A percentile compares a stretch with the other conserved stretches of the same genome.
Conservation (phyloP, 2,329 filamentous ascomycete genomes). For the Tolypocladium pustulatum region DNA sequence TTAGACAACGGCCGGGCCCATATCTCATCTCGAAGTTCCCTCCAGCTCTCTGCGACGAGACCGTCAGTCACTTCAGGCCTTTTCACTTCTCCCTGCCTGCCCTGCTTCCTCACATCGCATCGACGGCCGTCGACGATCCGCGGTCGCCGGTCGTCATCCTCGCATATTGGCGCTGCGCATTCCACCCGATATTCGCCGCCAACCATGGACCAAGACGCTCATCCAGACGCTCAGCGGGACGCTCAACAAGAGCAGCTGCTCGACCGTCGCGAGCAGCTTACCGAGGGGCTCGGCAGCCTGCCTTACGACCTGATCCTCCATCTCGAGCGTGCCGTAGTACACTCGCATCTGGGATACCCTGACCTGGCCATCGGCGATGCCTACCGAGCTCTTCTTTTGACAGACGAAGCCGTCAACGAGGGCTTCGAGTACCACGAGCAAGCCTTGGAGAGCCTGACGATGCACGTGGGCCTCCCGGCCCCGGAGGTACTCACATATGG, state of each 20-base stretch:
- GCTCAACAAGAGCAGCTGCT: constrained; percentile 35
- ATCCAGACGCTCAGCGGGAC: constrained; percentile 12
- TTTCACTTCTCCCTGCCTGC: neutral
- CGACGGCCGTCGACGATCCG: neutral
- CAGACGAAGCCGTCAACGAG: constrained; percentile 71
- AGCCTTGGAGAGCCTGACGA: constrained; percentile 41
- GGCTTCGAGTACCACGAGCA: constrained; percentile 73
- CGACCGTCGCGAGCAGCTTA: constrained; percentile 44
- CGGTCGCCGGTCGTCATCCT: neutral
- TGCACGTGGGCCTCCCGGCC: constrained; percentile 19
- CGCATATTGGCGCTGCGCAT: neutral
- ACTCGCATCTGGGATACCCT: constrained; percentile 70
- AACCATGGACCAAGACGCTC: constrained; percentile 23
- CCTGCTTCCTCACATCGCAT: neutral
- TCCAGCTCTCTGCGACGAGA: too few species aligned
- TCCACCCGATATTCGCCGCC: neutral
- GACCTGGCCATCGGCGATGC: constrained; percentile 86
- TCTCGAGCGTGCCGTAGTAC: constrained; percentile 57
- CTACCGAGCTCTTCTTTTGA: constrained; percentile 78
- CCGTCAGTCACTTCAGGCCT: neutral
- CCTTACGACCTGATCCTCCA: constrained; percentile 56
- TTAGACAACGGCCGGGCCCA: neutral
- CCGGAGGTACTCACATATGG: constrained; percentile 37
- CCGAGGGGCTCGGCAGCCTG: constrained; percentile 37
- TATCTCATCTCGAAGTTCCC: neutral